Evolutionary conservation across 208 protist genomes (phyloP), one percentile per base, ranked within the genome.

Genomic region (Crithidia thermophila): DNA sequence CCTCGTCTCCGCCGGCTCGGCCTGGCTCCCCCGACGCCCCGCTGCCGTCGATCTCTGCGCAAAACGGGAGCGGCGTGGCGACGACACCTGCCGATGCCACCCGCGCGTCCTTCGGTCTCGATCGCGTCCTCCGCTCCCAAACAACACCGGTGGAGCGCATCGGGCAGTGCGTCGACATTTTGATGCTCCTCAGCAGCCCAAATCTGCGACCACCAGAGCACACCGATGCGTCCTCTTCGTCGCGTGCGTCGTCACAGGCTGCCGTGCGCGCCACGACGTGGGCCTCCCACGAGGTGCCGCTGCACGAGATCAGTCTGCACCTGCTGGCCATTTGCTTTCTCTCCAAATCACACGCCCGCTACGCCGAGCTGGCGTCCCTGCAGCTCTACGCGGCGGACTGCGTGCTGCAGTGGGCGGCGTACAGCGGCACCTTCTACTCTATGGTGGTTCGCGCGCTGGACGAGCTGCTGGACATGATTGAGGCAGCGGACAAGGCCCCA

Each of bases 91-190:
- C 45, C 4, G 50, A 21, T 33, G n/a, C 13, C 36, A 28, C 30
- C 13, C 40, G 61, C 16, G 23, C 36, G 9, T 60, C 50, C 5
- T 53, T 30, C 18, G 47, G 50, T 33, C 42, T 75, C 8, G 69
- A 75, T 10, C 60, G 61, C 31, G 20, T 68, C 8, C 33, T 75
- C 8, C 28, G 53, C 53, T 64, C 53, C 36, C 50, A 67, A 21
- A 43, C 69, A n/a, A 75, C 69, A 33, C 53, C 71, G 10, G 67
- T 88, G 59, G 72, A 77, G 45, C 73, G 73, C 23, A 68, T 95
- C 18, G 83, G 85, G 31, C 83, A 83, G 61, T 95, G 90, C 69
- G 70, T 88, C 11, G 85, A 93, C 40, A 71, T 95, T 25, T 56
- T 95, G 20, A 72, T 85, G 72, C 71, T 80, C 37, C 75, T 95